phyloP scores from a whole-genome alignment of 192 early-diverging fungal genomes.

The Tieghemiomyces parasiticus region DNA sequence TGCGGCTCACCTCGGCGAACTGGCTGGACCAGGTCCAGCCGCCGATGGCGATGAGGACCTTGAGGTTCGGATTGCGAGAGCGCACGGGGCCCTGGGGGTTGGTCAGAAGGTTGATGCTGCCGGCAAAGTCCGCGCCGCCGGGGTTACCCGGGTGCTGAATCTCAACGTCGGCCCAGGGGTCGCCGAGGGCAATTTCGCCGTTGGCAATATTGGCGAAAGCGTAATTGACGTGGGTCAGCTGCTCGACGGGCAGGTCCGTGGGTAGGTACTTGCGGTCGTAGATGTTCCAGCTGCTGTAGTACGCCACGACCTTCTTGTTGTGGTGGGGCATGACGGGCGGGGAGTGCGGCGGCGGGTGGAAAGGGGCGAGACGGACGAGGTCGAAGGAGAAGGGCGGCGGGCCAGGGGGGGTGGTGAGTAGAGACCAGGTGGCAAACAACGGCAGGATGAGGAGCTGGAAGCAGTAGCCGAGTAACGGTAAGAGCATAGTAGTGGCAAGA shows the following conservation, averaged over 20 bases:
- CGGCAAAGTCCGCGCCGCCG: conserved; percentile 38
- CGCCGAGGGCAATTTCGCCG: conserved; percentile 49
- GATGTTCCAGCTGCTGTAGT: conserved; percentile 45
- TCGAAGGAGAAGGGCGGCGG: not conserved
- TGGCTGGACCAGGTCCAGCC: conserved; percentile 62
- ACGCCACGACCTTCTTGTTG: conserved; percentile 17
- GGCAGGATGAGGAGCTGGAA: not conserved
- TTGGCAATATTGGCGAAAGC: conserved; percentile 58
- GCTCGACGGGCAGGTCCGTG: conserved; percentile 39
- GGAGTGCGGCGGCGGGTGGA: not conserved
- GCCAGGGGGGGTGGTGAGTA: not conserved
- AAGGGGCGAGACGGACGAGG: not conserved
- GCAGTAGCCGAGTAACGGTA: not conserved
- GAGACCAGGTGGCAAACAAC: not conserved
- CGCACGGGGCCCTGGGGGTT: conserved; percentile 27
- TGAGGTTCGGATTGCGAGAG: conserved; percentile 44
- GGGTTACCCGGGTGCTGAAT: conserved; percentile 35
- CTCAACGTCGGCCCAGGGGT: conserved; percentile 66
- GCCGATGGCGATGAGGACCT: conserved; percentile 53
- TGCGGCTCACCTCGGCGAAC: conserved; percentile 45
- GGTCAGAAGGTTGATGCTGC: conserved; percentile 49
- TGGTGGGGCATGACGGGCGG: not conserved
- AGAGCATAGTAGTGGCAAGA: not conserved
- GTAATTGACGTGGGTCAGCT: conserved; percentile 67
- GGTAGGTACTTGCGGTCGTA: conserved; percentile 54